Conservation (phyloP, 2,329 filamentous ascomycete species). For the Neofusicoccum sp. region DNA sequence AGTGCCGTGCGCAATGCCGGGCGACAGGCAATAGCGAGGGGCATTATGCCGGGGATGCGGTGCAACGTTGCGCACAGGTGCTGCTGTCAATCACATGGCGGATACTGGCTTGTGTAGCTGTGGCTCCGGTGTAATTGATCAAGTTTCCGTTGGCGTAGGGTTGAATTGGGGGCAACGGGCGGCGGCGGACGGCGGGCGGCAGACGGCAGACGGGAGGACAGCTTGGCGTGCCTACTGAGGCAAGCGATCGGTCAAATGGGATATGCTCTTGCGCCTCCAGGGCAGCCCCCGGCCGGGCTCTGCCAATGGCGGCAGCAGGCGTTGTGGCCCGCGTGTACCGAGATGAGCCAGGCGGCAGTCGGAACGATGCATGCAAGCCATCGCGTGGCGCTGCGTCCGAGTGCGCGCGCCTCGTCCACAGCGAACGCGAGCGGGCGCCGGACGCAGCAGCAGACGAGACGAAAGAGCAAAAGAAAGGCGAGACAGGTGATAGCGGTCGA, state of each 20-base stretch:
- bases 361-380: neutral
- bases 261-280: neutral
- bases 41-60: neutral
- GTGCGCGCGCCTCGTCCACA: neutral
- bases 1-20: neutral
- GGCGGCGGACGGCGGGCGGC: neutral
- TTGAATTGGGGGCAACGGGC: too few relatives aligned
- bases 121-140: neutral
- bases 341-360: neutral
- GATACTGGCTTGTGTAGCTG: neutral
- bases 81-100: slow-evolving; percentile 13
- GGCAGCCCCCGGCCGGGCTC: neutral
- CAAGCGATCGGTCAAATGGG: slow-evolving; percentile 1
- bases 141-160: too few relatives aligned
- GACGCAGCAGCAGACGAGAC: neutral
- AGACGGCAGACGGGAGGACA: neutral
- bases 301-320: neutral
- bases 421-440: neutral
- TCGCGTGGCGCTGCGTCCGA: neutral
- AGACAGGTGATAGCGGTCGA: neutral
- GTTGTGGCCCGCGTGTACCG: neutral
- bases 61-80: neutral
- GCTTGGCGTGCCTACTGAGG: neutral
- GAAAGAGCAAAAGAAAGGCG: neutral
- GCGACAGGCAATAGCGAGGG: neutral